phyloP scores from a whole-genome alignment of 305 asterid species.

The Fraxinus sp. region DNA sequence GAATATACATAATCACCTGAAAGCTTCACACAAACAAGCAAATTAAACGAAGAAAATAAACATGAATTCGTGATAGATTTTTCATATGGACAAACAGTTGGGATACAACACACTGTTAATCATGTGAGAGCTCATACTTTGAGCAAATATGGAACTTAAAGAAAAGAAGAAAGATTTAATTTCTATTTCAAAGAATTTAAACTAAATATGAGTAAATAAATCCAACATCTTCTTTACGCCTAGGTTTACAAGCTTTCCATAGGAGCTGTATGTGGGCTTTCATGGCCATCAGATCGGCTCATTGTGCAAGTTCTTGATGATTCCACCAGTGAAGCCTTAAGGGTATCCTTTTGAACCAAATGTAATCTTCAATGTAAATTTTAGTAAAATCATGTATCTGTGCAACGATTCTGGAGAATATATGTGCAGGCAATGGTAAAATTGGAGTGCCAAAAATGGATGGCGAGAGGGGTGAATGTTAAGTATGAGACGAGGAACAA shows the following conservation, averaged over 20 bases:
- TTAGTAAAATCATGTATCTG: not conserved
- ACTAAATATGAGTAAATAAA: not conserved
- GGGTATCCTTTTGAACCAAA: slow-evolving; percentile 23
- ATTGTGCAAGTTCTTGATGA: slow-evolving; percentile 53
- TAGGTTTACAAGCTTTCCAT: slow-evolving; percentile 57
- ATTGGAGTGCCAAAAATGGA: slow-evolving; percentile 50
- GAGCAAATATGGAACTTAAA: not conserved
- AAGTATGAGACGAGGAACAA: slow-evolving; percentile 45
- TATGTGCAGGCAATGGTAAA: slow-evolving; percentile 37
- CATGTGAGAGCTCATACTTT: not conserved
- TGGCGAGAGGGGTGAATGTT: slow-evolving; percentile 35
- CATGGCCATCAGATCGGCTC: slow-evolving; percentile 50
- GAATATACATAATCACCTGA: not conserved
- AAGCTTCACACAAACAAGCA: not conserved
- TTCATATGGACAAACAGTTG: not conserved
- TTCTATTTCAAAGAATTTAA: not conserved
- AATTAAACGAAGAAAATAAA: not conserved
- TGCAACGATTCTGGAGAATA: not conserved
- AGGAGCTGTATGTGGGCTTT: slow-evolving; percentile 48
- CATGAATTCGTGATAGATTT: not conserved
- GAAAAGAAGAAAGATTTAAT: not conserved
- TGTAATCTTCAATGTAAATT: not conserved
- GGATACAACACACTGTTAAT: not conserved
- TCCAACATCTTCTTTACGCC: slow-evolving; percentile 13
- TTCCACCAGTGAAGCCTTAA: slow-evolving; percentile 40